Conservation (phyloP, 495 filamentous ascomycete species). For the Tuber melanosporum region DNA sequence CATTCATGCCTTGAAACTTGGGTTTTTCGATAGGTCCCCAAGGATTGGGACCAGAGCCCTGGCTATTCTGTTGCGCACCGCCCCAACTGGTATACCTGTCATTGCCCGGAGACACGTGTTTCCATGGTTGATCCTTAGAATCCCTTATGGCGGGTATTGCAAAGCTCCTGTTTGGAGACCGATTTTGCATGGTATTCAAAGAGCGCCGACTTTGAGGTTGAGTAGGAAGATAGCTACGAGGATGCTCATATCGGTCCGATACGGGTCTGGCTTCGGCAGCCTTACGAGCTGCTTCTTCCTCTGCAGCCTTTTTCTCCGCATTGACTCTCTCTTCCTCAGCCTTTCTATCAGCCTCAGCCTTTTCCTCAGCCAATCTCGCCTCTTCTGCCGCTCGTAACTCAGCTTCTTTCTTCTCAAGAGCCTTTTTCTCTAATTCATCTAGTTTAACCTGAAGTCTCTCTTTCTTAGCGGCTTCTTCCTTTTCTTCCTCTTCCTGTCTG, state of each 20-base stretch:
- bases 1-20: constrained; percentile 31
- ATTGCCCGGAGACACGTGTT: constrained; percentile 16
- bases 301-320: constrained; percentile 21
- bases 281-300: constrained; percentile 25
- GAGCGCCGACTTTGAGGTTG: constrained; percentile 21
- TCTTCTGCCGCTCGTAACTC: constrained; percentile 50
- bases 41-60: constrained; percentile 28
- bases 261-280: constrained; percentile 11
- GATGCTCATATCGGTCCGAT: constrained; percentile 19
- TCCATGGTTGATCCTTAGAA: constrained; percentile 34
- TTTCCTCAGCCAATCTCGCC: constrained; percentile 46
- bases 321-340: constrained; percentile 38
- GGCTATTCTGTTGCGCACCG: constrained; percentile 16
- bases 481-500: constrained; percentile 70
- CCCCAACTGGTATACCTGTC: constrained; percentile 32
- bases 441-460: constrained; percentile 81
- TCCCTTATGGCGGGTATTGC: constrained; percentile 27
- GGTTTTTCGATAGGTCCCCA: constrained; percentile 39
- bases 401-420: constrained; percentile 60
- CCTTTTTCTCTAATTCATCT: constrained; percentile 64
- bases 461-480: constrained; percentile 67
- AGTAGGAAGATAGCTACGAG: constrained; percentile 15
- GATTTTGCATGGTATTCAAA: constrained; percentile 16
- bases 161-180: constrained; percentile 30
- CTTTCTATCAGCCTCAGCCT: constrained; percentile 36